Percentiles rank a stretch among this genome's conserved stretches.
Conservation (phyloP, 2,329 filamentous ascomycete species). For the Colletotrichum liaoningense region DNA sequence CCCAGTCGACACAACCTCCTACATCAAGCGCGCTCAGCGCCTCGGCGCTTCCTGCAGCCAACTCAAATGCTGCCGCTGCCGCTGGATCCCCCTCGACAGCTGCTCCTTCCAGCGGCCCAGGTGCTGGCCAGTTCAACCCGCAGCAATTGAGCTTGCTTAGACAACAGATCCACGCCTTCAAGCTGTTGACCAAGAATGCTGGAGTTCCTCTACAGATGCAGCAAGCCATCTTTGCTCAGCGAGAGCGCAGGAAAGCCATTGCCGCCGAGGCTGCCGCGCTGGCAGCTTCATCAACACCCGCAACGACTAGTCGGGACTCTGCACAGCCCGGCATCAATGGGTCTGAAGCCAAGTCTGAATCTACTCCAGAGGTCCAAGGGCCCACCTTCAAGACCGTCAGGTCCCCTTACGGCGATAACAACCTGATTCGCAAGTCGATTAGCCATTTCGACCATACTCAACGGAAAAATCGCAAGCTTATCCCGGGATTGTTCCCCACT, state of each 20-base stretch:
- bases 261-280: conserved; percentile 59
- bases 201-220: conserved; percentile 84
- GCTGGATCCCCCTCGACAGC: conserved; percentile 47
- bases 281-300: conserved; percentile 44
- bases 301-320: conserved; percentile 36
- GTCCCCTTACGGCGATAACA: conserved; percentile 72
- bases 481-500: conserved; percentile 89
- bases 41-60: conserved; percentile 48
- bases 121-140: conserved; percentile 70
- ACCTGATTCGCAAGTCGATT: conserved; percentile 68
- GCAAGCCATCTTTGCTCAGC: conserved; percentile 83
- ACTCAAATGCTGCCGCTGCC: conserved; percentile 36
- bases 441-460: conserved; percentile 83
- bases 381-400: conserved; percentile 79
- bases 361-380: conserved; percentile 46
- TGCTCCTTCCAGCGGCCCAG: conserved; percentile 38
- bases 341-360: conserved; percentile 50
- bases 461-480: conserved; percentile 80
- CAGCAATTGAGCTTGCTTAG: conserved; percentile 84
- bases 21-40: conserved; percentile 49
- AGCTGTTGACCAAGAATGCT: conserved; percentile 87
- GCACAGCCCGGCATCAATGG: conserved; percentile 50
- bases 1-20: conserved; percentile 48
- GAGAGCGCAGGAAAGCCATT: conserved; percentile 72
- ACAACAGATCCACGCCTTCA: conserved; percentile 92